Evolutionary conservation across 1,139 yeast genomes (phyloP).

Genomic region (Entelexis paramagnoliae): DNA sequence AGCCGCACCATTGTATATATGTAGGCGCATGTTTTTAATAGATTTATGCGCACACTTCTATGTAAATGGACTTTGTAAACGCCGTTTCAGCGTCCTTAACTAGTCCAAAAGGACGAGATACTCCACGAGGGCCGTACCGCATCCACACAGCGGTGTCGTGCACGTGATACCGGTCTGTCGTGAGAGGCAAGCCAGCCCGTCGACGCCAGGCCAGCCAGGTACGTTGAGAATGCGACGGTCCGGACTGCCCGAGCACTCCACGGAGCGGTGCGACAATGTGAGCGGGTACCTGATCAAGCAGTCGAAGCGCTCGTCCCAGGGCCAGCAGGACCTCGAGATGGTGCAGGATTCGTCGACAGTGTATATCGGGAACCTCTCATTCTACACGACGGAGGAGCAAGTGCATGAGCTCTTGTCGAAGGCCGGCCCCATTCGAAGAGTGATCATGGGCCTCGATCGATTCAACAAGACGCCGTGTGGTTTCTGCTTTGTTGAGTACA

Average conservation of each 20-base stretch:
- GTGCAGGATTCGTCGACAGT: conserved; percentile 55
- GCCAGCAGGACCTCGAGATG: conserved; percentile 30
- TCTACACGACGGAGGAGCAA: conserved; percentile 89
- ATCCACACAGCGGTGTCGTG: no score
- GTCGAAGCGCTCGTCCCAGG: conserved; percentile 41
- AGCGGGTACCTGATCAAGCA: conserved; percentile 55
- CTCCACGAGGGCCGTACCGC: no score
- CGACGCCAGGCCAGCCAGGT: not conserved
- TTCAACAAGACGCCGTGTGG: conserved; percentile 89
- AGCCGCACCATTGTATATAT: no score
- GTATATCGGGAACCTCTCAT: conserved; percentile 78
- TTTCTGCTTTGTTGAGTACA: conserved; percentile 79
- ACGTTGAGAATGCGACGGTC: conserved; percentile 16
- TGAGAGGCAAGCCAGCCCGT: not conserved
- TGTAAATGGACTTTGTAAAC: no score
- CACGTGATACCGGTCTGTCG: no score
- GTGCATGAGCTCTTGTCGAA: conserved; percentile 66
- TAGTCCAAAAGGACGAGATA: no score
- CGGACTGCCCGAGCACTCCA: conserved; percentile 35
- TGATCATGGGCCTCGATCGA: conserved; percentile 89
- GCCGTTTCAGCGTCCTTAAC: no score
- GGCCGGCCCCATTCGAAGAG: conserved; percentile 59
- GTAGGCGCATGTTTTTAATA: no score
- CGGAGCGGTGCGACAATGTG: conserved; percentile 55
- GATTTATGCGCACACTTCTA: no score